Percentiles rank a stretch among this genome's conserved stretches.
phyloP scores from a whole-genome alignment of 75 land plant genomes.

The Picea glauca region DNA sequence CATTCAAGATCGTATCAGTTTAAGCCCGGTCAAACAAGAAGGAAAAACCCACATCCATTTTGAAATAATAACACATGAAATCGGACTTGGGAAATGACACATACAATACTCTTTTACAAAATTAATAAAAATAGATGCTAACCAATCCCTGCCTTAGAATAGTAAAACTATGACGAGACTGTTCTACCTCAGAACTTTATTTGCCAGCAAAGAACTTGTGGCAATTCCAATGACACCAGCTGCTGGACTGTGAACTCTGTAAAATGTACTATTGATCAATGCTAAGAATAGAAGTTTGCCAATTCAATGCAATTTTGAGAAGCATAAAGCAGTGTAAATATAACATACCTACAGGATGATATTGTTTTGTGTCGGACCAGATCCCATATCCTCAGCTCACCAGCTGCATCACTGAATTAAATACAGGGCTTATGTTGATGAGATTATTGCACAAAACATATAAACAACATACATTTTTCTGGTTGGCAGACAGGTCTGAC shows the following conservation, averaged over 20 bases:
- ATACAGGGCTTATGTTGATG: not conserved
- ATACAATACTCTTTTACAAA: not conserved
- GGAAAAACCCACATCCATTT: not conserved
- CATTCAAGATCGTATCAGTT: constrained; percentile 8
- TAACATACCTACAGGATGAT: constrained; percentile 58
- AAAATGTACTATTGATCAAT: not conserved
- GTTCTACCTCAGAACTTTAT: constrained; percentile 61
- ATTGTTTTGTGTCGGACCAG: constrained; percentile 56
- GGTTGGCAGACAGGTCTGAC: not conserved
- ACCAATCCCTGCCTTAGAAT: not conserved
- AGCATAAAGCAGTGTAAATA: not conserved
- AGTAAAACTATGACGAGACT: not conserved
- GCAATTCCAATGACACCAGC: constrained; percentile 78
- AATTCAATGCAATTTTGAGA: not conserved
- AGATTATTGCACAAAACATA: not conserved
- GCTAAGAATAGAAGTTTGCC: not conserved
- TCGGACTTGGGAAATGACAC: not conserved
- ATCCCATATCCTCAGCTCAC: constrained; percentile 86
- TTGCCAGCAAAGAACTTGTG: constrained; percentile 35
- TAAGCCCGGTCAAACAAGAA: not conserved
- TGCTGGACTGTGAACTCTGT: constrained; percentile 72
- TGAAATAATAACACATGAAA: not conserved
- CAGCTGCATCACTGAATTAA: constrained; percentile 65
- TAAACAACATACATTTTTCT: not conserved
- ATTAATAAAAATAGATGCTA: not conserved